Evolutionary conservation across 441 rosid species (phyloP), one percentile per base, ranked within the genome.

Genomic region (Populus hybrid): DNA sequence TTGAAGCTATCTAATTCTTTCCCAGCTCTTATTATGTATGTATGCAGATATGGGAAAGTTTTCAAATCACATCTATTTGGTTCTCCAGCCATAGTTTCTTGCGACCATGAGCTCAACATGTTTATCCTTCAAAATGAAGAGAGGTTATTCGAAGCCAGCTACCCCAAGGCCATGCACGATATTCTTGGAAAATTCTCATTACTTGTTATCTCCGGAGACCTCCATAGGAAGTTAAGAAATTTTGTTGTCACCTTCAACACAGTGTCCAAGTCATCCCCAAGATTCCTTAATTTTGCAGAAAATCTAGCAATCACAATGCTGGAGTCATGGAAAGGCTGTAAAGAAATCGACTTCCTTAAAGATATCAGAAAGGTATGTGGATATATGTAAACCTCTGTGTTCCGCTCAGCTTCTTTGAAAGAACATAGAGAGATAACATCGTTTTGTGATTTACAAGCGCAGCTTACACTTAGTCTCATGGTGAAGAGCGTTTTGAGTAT

Each of bases 61-160:
- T 94, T 93, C 87, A 91, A 86, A 74, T 91, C 97, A 14, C 90
- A 90, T 83, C 68, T 94, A 26, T 93, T 94, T 80, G 97, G 99
- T 18, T 91, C 89, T 2, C 92, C 94, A 24, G 81, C 95, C 35
- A 85, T 94, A 73, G 97, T 94, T n/a, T 94, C 99, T 9, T 93
- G 97, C 73, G 95, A 93, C 84, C 81, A 82, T 63, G 97, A 92
- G 73, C 88, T 94, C 79, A 94, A 90, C 87, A 74, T 77, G 88
- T 90, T 90, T 77, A 82, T 94, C 81, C 99, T 94, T 68, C 97
- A 90, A 73, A 93, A 92, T 33, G 97, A 94, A 79, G 97, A 82
- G 82, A 92, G 82, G 86, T 74, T 92, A 35, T 90, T 94, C 88
- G 83, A 68, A 77, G 88, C 83, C 5, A 84, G 86, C 84, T 94